Percentiles rank a stretch among this genome's conserved stretches.
phyloP scores from a whole-genome alignment of 2,329 filamentous ascomycete species.

The Penicillium sp. region DNA sequence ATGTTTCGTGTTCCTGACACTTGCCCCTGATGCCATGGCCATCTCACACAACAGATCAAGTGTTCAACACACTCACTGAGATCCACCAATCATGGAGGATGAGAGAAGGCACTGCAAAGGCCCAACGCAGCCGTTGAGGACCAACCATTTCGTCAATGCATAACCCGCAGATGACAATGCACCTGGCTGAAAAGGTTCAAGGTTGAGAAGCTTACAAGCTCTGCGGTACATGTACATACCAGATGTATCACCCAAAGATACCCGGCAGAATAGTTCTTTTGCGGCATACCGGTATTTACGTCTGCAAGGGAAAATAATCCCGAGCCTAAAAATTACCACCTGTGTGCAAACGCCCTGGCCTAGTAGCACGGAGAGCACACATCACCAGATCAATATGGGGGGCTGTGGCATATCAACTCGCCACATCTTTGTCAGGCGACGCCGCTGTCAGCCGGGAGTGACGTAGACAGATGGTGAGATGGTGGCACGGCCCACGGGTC shows the following conservation, averaged over 20 bases:
- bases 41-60: slow-evolving; percentile 5
- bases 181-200: slow-evolving; percentile 25
- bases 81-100: slow-evolving; percentile 11
- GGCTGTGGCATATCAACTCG: neutral
- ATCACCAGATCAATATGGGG: slow-evolving; percentile 10
- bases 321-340: neutral
- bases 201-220: slow-evolving; percentile 15
- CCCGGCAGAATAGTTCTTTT: neutral
- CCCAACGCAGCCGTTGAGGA: slow-evolving; percentile 14
- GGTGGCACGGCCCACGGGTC: neutral
- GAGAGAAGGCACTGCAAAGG: neutral
- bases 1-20: slow-evolving; percentile 16
- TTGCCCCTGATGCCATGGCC: slow-evolving; percentile 8
- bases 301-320: neutral
- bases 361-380: slow-evolving; percentile 1
- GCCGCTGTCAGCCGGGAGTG: slow-evolving; percentile 10
- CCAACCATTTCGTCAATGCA: slow-evolving; percentile 13
- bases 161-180: slow-evolving; percentile 17
- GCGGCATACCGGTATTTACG: slow-evolving; percentile 4
- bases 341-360: neutral
- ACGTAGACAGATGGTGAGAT: slow-evolving; percentile 1
- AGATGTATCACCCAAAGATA: neutral
- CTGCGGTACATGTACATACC: neutral
- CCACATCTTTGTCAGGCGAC: slow-evolving; percentile 13
- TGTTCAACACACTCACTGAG: slow-evolving; percentile 2